Evolutionary conservation across 2,329 filamentous ascomycete genomes (phyloP).

Genomic region (Coniochaeta pulveracea): DNA sequence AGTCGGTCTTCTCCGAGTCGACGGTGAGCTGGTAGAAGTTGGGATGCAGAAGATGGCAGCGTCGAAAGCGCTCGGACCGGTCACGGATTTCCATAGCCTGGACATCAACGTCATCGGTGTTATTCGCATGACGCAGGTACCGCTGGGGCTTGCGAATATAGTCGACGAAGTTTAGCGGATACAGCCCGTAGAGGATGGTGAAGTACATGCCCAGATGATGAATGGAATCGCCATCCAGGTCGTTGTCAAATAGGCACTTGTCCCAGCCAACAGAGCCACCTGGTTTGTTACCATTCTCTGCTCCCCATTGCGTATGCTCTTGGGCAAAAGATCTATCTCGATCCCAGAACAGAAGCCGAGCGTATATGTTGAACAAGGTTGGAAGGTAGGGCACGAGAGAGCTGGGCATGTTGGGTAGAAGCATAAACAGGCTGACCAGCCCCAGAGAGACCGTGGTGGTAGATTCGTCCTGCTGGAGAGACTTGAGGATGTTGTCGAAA

Average conservation of each 20-base stretch:
- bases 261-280: conserved; percentile 45
- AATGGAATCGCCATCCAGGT: conserved; percentile 48
- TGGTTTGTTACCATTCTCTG: conserved; percentile 6
- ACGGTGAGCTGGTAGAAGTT: conserved; percentile 73
- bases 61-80: conserved; percentile 63
- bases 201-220: conserved; percentile 66
- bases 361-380: conserved; percentile 71
- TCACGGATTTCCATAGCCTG: conserved; percentile 68
- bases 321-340: conserved; percentile 31
- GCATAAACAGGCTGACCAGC: conserved; percentile 67
- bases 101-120: conserved; percentile 64
- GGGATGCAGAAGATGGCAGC: conserved; percentile 66
- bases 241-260: conserved; percentile 47
- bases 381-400: conserved; percentile 58
- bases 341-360: conserved; percentile 71
- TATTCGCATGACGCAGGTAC: conserved; percentile 63
- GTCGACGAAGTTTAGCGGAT: conserved; percentile 77
- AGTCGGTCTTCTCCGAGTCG: conserved; percentile 68
- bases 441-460: conserved; percentile 67
- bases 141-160: conserved; percentile 75
- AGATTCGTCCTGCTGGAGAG: conserved; percentile 66
- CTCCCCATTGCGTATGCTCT: conserved; percentile 18
- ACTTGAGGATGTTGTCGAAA: conserved; percentile 60
- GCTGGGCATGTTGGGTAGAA: conserved; percentile 69
- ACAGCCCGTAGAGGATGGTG: conserved; percentile 72